A percentile compares a stretch with the other conserved stretches of the same genome.
These are phyloP conservation scores for Wickerhamomyces pijperi DNA, from an alignment of 805 yeast genomes.

Conservation along the genomic window DNA sequence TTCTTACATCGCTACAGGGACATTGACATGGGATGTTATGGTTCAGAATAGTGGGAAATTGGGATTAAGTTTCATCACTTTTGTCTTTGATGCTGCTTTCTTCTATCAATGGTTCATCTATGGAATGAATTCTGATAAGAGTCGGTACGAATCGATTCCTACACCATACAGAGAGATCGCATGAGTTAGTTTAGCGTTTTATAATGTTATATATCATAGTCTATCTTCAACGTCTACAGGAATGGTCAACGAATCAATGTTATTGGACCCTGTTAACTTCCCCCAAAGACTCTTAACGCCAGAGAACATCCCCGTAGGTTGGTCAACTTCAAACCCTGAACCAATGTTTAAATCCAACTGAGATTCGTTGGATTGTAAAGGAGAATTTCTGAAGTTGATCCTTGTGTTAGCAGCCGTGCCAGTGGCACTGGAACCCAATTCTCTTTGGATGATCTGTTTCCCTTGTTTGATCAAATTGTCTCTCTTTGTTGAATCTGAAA, in stretches of 20 bases:
- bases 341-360: background rate
- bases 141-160: background rate
- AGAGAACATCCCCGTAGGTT: background rate
- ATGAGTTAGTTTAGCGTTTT: too few species aligned
- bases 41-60: conserved; percentile 28
- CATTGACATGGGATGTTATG: conserved; percentile 15
- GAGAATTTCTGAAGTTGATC: background rate
- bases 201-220: too few species aligned
- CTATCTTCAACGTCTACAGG: background rate
- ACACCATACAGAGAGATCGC: too few species aligned
- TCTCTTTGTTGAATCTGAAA: conserved; percentile 9
- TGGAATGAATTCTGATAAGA: conserved; percentile 3
- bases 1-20: conserved; percentile 16
- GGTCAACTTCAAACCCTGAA: background rate
- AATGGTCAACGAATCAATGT: background rate
- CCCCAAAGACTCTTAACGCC: background rate
- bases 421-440: conserved; percentile 4
- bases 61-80: conserved; percentile 27
- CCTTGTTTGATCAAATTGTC: conserved; percentile 14
- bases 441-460: conserved; percentile 15
- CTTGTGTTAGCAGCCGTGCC: background rate
- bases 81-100: conserved; percentile 26
- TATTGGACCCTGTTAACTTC: background rate
- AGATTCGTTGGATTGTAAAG: too few species aligned
- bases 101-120: conserved; percentile 25